Evolutionary conservation across 345 rosid species (phyloP).

Genomic region (Punica granatum): DNA sequence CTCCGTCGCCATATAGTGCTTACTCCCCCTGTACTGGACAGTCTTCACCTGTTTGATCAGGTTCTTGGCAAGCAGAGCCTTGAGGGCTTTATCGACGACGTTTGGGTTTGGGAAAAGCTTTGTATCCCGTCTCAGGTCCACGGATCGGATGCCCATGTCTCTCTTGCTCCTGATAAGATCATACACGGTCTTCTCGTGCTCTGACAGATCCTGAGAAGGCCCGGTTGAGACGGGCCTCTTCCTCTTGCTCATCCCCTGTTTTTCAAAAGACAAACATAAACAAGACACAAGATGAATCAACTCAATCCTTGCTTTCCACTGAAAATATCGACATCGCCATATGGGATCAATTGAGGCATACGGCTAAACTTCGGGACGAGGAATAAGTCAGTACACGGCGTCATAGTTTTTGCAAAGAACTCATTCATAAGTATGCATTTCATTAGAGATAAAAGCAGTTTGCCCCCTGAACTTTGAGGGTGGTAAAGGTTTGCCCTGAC

Average conservation of each 20-base stretch:
- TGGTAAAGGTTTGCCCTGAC: no score
- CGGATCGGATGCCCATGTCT: slow-evolving; percentile 49
- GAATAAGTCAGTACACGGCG: no score
- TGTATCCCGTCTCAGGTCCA: slow-evolving; percentile 41
- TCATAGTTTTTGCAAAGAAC: no score
- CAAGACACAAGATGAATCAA: neutral
- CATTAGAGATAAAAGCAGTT: no score
- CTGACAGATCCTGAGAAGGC: slow-evolving; percentile 26
- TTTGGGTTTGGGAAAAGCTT: slow-evolving; percentile 18
- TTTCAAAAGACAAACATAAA: neutral
- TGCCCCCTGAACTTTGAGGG: no score
- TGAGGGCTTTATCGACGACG: slow-evolving; percentile 28
- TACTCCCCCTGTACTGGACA: slow-evolving; percentile 48
- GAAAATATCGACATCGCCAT: no score
- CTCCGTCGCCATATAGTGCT: slow-evolving; percentile 49
- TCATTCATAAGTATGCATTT: no score
- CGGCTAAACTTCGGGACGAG: no score
- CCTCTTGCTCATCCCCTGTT: slow-evolving; percentile 37
- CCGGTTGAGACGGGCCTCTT: slow-evolving; percentile 37
- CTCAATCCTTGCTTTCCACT: no score
- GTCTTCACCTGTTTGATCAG: slow-evolving; percentile 60
- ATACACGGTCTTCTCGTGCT: slow-evolving; percentile 40
- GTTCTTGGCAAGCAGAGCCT: slow-evolving; percentile 32
- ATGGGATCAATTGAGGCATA: no score
- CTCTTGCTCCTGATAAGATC: slow-evolving; percentile 41